Evolutionary conservation across 495 filamentous ascomycete species (phyloP), one percentile per base, ranked within the genome.

Genomic region (Penicillium parvum): DNA sequence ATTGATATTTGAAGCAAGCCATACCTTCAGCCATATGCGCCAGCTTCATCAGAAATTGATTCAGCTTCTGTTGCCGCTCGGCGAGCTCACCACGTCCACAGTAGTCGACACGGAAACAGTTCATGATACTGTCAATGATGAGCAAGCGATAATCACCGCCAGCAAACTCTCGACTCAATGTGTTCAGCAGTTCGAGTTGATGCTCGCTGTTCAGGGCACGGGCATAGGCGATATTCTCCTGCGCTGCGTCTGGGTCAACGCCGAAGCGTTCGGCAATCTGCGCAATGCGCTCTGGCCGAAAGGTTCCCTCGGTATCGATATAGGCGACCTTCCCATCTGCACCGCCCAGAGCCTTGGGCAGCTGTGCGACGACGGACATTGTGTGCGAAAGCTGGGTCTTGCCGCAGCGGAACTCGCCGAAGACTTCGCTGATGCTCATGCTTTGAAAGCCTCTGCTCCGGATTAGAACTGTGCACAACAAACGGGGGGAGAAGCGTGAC

Each of bases 301-400:
- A 90, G 0, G 85, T 89, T 14, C 85, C 85, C 56, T 90, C 85
- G 3, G 85, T 88, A 50, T 90, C 83, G 55, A 90, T 87, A 52
- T 86, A 89, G 25, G 85, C 85, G 28, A 86, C 85, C 54, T 87
- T 89, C 19, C 85, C 85, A 53, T 83, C 82, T 7, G 82, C 85
- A 7, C 85, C 85, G 19, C 85, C 85, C 58, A 83, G 75, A 22
- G 83, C 81, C 57, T 73, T 66, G 5, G 65, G 62, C 7, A 68
- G 47, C 49, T 83, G 81, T 8, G 79, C 77, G 19, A 88, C 72
- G 10, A 85, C 76, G 23, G 85, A 81, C 75, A 85, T 85, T 5
- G 79, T 84, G 64, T 83, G 76, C 10, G 73, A 78, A 16, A 84
- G 65, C 58, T 85, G 81, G 22, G 84, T 87, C 65, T 90, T 90